Percentiles rank a stretch among this genome's conserved stretches.
These are phyloP conservation scores for Marsdenia floribunda DNA, from an alignment of 257 asterid species.

Conservation along the genomic window DNA sequence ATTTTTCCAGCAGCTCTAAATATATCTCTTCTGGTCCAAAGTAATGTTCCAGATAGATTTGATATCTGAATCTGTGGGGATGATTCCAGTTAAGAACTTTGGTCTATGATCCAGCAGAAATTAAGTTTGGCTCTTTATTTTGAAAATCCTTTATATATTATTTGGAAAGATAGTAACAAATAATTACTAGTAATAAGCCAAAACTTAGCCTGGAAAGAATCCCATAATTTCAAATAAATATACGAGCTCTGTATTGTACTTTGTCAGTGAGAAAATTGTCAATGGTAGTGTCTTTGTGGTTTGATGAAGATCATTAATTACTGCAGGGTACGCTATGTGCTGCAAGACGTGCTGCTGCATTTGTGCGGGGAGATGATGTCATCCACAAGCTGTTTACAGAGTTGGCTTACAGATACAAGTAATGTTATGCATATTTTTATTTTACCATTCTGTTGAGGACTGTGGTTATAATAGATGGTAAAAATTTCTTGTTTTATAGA, in stretches of 20 bases:
- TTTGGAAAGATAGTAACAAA: neutral
- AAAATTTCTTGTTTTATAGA: slow-evolving; percentile 14
- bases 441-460: neutral
- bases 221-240: neutral
- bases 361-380: slow-evolving; percentile 93
- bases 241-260: neutral
- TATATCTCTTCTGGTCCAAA: neutral
- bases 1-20: neutral
- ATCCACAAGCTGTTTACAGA: slow-evolving; percentile 89
- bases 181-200: neutral
- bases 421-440: slow-evolving; percentile 21
- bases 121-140: neutral
- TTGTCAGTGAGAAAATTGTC: neutral
- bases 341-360: slow-evolving; percentile 83
- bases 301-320: slow-evolving; percentile 11
- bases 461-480: slow-evolving; percentile 7
- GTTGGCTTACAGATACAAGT: slow-evolving; percentile 93
- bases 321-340: slow-evolving; percentile 79
- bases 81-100: neutral
- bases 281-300: neutral
- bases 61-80: neutral
- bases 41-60: neutral
- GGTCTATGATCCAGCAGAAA: neutral
- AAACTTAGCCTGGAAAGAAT: neutral
- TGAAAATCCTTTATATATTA: neutral